Evolutionary conservation across 1,284 basidiomycete species (phyloP).

Genomic region (Polyporus tsugae): DNA sequence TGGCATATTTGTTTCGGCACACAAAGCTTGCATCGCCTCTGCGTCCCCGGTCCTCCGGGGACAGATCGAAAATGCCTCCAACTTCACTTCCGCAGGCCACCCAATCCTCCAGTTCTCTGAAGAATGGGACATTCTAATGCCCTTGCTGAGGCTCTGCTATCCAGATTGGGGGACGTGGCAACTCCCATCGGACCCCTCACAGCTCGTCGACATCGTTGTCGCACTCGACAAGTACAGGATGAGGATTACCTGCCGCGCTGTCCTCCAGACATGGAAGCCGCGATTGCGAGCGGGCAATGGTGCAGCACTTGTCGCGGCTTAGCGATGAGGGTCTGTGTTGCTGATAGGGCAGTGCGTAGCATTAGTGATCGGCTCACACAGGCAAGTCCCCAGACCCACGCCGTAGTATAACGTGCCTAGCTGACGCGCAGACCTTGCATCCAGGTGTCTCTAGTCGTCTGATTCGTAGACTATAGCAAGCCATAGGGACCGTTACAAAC

Average conservation of each 20-base stretch:
- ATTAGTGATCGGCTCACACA: background rate
- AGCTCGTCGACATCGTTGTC: background rate
- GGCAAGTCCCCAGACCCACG: background rate
- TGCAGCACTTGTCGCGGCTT: background rate
- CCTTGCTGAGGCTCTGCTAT: constrained; percentile 1
- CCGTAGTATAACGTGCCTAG: background rate
- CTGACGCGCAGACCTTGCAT: background rate
- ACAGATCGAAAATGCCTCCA: background rate
- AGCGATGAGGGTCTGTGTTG: background rate
- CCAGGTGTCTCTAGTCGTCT: background rate
- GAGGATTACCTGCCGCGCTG: background rate
- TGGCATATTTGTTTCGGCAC: background rate
- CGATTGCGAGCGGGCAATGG: background rate
- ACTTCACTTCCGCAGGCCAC: background rate
- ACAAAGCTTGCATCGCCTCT: background rate
- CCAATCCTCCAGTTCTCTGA: background rate
- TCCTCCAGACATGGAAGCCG: background rate
- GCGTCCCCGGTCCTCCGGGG: background rate
- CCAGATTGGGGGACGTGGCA: background rate
- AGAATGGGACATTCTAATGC: background rate
- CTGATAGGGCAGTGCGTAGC: background rate
- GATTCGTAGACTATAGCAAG: background rate
- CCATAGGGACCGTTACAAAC: background rate
- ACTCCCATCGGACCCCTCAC: background rate
- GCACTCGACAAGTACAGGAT: background rate